These are phyloP conservation scores for Sporothrix phasma DNA, from an alignment of 2,329 filamentous ascomycete genomes.

Conservation along the genomic window DNA sequence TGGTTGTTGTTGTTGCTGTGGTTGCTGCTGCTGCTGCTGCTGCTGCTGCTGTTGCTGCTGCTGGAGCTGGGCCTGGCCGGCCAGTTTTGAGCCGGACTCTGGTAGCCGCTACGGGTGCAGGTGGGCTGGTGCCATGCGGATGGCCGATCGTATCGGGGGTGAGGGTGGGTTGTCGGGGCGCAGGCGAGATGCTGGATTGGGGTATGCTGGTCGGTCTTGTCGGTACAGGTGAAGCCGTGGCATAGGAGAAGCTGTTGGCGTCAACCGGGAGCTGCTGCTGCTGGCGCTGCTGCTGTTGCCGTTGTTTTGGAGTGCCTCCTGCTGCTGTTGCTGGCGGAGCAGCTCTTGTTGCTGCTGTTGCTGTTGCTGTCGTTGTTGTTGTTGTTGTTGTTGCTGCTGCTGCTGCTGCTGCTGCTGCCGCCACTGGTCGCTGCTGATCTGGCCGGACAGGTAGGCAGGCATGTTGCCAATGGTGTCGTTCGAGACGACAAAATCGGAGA, in stretches of 20 bases:
- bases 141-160: constrained; percentile 2
- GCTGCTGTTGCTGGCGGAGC: constrained; percentile 2
- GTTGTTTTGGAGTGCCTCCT: constrained; percentile 4
- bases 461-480: constrained; percentile 3
- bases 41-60: background rate
- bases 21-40: background rate
- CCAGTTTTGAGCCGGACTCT: constrained; percentile 1
- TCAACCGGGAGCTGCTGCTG: background rate
- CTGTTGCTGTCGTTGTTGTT: background rate
- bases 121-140: background rate
- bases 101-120: background rate
- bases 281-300: background rate
- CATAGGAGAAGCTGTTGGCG: background rate
- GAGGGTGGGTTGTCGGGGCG: background rate
- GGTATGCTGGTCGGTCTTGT: background rate
- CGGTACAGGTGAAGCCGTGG: background rate
- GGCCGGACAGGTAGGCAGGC: constrained; percentile 2
- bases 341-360: background rate
- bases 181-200: background rate
- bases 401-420: constrained; percentile 11
- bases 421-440: constrained; percentile 10
- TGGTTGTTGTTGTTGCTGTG: background rate
- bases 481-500: background rate
- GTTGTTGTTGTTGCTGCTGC: constrained; percentile 2
- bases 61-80: background rate